phyloP scores from a whole-genome alignment of 495 filamentous ascomycete species.

The Tuber microsphaerosporum region DNA sequence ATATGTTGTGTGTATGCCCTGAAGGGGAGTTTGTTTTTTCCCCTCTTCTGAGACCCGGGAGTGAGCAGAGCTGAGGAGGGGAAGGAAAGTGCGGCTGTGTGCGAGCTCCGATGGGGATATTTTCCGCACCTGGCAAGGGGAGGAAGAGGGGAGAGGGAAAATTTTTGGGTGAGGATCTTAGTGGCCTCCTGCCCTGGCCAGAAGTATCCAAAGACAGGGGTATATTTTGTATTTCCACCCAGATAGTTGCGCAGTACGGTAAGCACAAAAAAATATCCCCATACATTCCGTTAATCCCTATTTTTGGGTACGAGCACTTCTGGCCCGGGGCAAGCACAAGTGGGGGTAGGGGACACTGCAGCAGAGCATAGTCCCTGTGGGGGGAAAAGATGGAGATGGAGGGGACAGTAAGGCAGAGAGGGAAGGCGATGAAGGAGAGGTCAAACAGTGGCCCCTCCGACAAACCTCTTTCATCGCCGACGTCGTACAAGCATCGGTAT shows the following conservation, averaged over 20 bases:
- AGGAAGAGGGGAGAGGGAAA: background rate
- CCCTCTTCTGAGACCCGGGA: background rate
- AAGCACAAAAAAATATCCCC: too few species aligned
- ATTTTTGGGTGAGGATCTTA: too few species aligned
- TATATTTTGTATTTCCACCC: too few species aligned
- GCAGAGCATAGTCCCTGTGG: background rate
- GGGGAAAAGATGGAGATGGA: background rate
- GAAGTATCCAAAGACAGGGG: too few species aligned
- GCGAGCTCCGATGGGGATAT: background rate
- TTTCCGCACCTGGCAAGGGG: background rate
- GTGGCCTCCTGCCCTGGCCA: too few species aligned
- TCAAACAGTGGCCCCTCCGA: background rate
- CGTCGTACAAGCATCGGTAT: background rate
- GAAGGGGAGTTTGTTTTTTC: background rate
- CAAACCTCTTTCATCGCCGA: background rate
- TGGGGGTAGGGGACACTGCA: too few species aligned
- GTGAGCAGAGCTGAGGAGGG: background rate
- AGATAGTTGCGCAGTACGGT: too few species aligned
- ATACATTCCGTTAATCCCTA: too few species aligned
- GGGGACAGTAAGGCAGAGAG: background rate
- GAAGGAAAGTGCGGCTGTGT: too few species aligned
- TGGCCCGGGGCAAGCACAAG: too few species aligned
- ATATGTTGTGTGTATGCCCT: background rate
- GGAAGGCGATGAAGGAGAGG: background rate
- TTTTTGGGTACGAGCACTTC: too few species aligned